phyloP scores from a whole-genome alignment of 2,329 filamentous ascomycete species.

The Pseudopyrenochaeta lycopersici region DNA sequence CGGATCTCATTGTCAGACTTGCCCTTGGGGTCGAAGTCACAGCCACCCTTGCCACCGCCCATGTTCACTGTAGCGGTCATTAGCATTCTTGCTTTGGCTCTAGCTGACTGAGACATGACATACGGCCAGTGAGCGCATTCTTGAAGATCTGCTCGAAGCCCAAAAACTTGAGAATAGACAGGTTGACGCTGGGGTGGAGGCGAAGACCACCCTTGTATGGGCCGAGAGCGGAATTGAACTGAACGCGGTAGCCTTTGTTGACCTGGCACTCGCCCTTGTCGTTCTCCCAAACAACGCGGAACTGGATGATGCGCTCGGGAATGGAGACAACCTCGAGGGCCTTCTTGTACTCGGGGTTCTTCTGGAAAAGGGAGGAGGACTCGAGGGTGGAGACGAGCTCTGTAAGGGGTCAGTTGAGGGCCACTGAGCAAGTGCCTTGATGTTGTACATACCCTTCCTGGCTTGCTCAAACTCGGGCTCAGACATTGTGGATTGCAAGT shows the following conservation, averaged over 20 bases:
- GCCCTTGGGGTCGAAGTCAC: constrained; percentile 99
- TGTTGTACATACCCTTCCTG: constrained; percentile 77
- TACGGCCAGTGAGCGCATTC: constrained; percentile 95
- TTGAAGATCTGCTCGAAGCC: constrained; percentile 99
- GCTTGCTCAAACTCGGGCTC: constrained; percentile 99
- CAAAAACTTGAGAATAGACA: constrained; percentile 88
- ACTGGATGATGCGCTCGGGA: constrained; percentile 95
- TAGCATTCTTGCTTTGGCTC: constrained; percentile 6
- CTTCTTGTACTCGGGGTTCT: constrained; percentile 93
- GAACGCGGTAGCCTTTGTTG: constrained; percentile 94
- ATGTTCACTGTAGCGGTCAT: constrained; percentile 73
- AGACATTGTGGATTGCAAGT: constrained; percentile 67
- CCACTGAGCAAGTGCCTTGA: background rate
- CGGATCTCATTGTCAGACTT: constrained; percentile 98
- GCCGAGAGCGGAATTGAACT: constrained; percentile 97
- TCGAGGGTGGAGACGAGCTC: constrained; percentile 96
- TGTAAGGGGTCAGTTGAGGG: constrained; percentile 49
- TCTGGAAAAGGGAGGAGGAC: constrained; percentile 89
- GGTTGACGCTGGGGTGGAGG: constrained; percentile 89
- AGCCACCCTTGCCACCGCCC: constrained; percentile 96
- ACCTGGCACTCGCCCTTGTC: constrained; percentile 89
- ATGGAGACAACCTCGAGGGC: constrained; percentile 88
- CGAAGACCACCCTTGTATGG: constrained; percentile 98
- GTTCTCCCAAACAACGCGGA: constrained; percentile 96
- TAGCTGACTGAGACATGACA: constrained; percentile 48